Percentiles rank a stretch among this genome's conserved stretches.
phyloP scores from a whole-genome alignment of 192 early-diverging fungal species.

The Phlyctochytrium planicorne region DNA sequence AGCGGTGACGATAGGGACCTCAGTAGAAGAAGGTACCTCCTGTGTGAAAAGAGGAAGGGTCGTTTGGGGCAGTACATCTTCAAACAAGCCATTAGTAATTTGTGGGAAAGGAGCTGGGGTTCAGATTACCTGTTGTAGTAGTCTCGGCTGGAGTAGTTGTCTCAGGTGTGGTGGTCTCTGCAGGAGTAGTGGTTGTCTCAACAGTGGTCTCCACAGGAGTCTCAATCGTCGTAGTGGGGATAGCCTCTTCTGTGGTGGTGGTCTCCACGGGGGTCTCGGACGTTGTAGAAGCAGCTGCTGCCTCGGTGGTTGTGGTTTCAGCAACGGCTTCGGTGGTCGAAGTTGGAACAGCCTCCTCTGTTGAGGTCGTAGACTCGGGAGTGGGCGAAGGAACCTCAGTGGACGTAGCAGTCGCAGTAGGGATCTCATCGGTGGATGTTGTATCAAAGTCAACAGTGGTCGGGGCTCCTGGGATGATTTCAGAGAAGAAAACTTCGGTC shows the following conservation, averaged over 20 bases:
- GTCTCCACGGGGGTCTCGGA: background rate
- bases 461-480: too few relatives aligned
- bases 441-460: too few relatives aligned
- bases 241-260: background rate
- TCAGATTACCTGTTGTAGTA: background rate
- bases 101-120: too few relatives aligned
- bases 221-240: too few relatives aligned
- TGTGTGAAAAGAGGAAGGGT: too few relatives aligned
- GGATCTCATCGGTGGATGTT: background rate
- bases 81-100: too few relatives aligned
- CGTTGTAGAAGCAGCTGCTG: background rate
- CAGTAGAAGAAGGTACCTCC: background rate
- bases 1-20: background rate
- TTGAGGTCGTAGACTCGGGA: background rate
- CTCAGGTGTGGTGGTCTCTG: background rate
- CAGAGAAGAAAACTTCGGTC: too few relatives aligned
- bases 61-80: too few relatives aligned
- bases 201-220: too few relatives aligned
- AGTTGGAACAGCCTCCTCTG: too few relatives aligned
- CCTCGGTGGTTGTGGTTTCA: too few relatives aligned
- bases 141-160: background rate
- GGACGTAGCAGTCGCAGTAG: background rate
- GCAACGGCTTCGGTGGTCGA: too few relatives aligned
- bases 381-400: background rate
- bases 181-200: background rate